These are phyloP conservation scores for Tuber umbilicatum DNA, from an alignment of 495 filamentous ascomycete genomes.

Conservation along the genomic window DNA sequence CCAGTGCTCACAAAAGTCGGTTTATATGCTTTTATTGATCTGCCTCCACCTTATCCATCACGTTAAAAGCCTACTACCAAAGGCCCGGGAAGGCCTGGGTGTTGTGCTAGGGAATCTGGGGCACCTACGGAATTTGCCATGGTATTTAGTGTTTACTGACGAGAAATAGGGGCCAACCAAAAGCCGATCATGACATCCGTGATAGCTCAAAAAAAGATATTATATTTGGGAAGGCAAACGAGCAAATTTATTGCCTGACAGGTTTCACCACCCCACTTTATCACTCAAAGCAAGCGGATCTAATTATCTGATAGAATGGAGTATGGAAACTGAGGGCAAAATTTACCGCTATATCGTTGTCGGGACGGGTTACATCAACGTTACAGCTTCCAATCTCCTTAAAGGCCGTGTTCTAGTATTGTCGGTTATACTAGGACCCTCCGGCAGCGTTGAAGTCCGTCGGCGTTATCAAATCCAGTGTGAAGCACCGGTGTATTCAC, in stretches of 20 bases:
- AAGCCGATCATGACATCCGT: slow-evolving; percentile 32
- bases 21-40: neutral
- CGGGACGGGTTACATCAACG: slow-evolving; percentile 35
- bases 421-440: slow-evolving; percentile 19
- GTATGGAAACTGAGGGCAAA: slow-evolving; percentile 38
- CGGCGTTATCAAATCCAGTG: slow-evolving; percentile 34
- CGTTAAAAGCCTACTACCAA: neutral
- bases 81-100: neutral
- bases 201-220: slow-evolving; percentile 30
- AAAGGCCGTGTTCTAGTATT: slow-evolving; percentile 36
- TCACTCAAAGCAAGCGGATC: slow-evolving; percentile 1
- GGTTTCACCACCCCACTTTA: slow-evolving; percentile 18
- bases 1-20: neutral
- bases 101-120: neutral
- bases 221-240: slow-evolving; percentile 40
- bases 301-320: slow-evolving; percentile 34
- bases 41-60: neutral
- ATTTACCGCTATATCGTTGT: slow-evolving; percentile 36
- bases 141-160: neutral
- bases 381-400: slow-evolving; percentile 21
- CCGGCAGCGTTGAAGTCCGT: slow-evolving; percentile 34
- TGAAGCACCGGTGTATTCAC: slow-evolving; percentile 37
- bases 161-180: slow-evolving; percentile 28
- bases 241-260: slow-evolving; percentile 40
- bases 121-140: neutral